These are phyloP conservation scores for Fraxinus velutina DNA, from an alignment of 305 asterid species.

Conservation along the genomic window DNA sequence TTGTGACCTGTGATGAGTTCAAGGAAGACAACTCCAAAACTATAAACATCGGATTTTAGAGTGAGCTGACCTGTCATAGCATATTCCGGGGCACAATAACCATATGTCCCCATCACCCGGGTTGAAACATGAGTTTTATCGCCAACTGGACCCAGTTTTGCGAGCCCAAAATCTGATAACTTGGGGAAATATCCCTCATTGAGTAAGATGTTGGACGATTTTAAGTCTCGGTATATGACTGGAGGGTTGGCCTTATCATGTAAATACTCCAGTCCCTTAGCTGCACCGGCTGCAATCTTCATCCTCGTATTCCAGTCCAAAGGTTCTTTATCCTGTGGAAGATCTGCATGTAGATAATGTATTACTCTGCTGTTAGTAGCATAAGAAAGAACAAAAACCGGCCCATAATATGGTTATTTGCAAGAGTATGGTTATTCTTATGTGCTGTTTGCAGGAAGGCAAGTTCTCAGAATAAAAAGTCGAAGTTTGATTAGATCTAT, in stretches of 20 bases:
- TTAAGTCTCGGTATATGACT: slow-evolving; percentile 86
- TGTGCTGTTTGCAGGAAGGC: not conserved
- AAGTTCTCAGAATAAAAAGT: not conserved
- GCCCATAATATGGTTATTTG: not conserved
- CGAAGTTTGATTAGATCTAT: not conserved
- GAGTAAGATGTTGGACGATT: slow-evolving; percentile 91
- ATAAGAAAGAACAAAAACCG: not conserved
- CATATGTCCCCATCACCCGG: slow-evolving; percentile 98
- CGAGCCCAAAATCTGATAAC: slow-evolving; percentile 94
- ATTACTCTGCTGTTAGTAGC: not conserved
- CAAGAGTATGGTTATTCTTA: not conserved
- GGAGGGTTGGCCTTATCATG: slow-evolving; percentile 97
- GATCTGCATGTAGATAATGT: slow-evolving; percentile 39
- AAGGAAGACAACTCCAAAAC: slow-evolving; percentile 94
- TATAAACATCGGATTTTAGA: slow-evolving; percentile 82
- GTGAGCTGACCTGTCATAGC: slow-evolving; percentile 99
- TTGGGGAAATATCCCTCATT: slow-evolving; percentile 77
- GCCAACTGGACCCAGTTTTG: slow-evolving; percentile 94
- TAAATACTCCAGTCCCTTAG: slow-evolving; percentile 88
- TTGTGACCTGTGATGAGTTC: slow-evolving; percentile 92
- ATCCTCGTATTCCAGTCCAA: slow-evolving; percentile 94
- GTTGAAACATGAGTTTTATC: slow-evolving; percentile 95
- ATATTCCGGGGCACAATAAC: slow-evolving; percentile 98
- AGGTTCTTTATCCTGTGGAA: slow-evolving; percentile 66
- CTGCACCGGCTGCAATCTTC: slow-evolving; percentile 98